Percentiles rank a stretch among this genome's conserved stretches.
phyloP scores from a whole-genome alignment of 73 alveolate genomes.

The Effrenium voratum region DNA sequence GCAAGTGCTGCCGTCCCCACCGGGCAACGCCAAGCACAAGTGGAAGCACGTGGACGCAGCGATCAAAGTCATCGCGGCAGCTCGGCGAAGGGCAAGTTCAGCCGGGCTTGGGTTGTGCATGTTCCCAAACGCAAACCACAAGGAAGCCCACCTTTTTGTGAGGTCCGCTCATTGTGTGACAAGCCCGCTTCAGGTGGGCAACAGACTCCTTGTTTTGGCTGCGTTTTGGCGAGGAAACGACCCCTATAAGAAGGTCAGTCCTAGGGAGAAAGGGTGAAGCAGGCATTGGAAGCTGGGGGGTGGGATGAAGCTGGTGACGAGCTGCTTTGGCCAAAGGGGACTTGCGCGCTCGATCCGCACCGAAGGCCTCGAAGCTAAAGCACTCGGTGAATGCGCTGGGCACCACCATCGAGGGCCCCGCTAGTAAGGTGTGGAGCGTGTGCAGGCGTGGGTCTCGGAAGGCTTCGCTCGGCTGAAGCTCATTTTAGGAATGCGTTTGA shows the following conservation, averaged over 20 bases:
- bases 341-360: too few relatives aligned
- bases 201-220: too few relatives aligned
- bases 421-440: conserved; percentile 44
- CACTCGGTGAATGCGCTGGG: conserved; percentile 88
- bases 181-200: too few relatives aligned
- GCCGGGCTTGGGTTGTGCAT: not conserved
- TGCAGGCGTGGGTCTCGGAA: conserved; percentile 61
- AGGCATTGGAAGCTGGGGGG: too few relatives aligned
- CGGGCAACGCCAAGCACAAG: conserved; percentile 26
- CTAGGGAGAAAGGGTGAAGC: too few relatives aligned
- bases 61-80: conserved; percentile 69
- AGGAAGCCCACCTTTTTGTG: too few relatives aligned
- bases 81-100: not conserved
- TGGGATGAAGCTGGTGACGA: too few relatives aligned
- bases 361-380: conserved; percentile 56
- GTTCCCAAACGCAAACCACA: too few relatives aligned
- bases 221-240: too few relatives aligned
- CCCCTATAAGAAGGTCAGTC: too few relatives aligned
- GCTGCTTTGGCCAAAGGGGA: too few relatives aligned
- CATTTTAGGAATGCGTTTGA: not conserved
- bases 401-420: conserved; percentile 70
- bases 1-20: conserved; percentile 77
- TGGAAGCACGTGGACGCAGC: conserved; percentile 89
- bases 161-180: too few relatives aligned
- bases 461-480: not conserved